Evolutionary conservation across 306 rosid species (phyloP).

Genomic region (Ceratonia siliqua): DNA sequence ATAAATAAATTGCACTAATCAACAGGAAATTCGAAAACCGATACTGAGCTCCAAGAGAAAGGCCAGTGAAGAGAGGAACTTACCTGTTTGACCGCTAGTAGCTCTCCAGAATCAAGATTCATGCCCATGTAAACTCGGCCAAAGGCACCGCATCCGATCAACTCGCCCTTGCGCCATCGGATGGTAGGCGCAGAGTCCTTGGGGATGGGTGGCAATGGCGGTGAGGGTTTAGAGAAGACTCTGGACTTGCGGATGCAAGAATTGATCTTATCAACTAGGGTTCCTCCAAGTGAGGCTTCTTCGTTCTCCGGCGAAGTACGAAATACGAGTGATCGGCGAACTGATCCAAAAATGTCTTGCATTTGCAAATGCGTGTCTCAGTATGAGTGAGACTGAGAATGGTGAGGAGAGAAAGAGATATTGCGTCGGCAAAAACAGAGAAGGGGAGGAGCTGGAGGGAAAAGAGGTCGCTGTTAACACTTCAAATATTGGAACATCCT

Average conservation of each 20-base stretch:
- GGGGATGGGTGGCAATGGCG: conserved; percentile 40
- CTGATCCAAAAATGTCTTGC: conserved; percentile 97
- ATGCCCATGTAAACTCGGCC: conserved; percentile 99
- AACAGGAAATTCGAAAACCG: neutral
- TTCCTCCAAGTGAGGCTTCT: conserved; percentile 56
- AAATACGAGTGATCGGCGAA: conserved; percentile 94
- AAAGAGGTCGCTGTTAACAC: conserved; percentile 42
- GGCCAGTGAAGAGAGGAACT: neutral
- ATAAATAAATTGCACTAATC: neutral
- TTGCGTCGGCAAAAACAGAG: conserved; percentile 38
- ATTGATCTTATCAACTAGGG: conserved; percentile 80
- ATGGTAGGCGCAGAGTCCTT: conserved; percentile 61
- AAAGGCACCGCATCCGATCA: conserved; percentile 98
- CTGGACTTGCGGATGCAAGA: conserved; percentile 77
- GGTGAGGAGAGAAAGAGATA: conserved; percentile 28
- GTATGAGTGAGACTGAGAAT: neutral
- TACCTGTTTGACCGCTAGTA: conserved; percentile 96
- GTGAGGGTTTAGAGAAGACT: conserved; percentile 75
- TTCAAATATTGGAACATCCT: conserved; percentile 45
- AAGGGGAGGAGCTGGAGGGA: conserved; percentile 44
- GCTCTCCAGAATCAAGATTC: conserved; percentile 99
- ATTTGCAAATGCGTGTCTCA: conserved; percentile 37
- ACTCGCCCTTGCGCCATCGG: conserved; percentile 99
- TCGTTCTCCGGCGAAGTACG: conserved; percentile 69
- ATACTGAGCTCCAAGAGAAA: neutral